Conservation (phyloP, 2,329 filamentous ascomycete species). For the Aspergillus sp. region DNA sequence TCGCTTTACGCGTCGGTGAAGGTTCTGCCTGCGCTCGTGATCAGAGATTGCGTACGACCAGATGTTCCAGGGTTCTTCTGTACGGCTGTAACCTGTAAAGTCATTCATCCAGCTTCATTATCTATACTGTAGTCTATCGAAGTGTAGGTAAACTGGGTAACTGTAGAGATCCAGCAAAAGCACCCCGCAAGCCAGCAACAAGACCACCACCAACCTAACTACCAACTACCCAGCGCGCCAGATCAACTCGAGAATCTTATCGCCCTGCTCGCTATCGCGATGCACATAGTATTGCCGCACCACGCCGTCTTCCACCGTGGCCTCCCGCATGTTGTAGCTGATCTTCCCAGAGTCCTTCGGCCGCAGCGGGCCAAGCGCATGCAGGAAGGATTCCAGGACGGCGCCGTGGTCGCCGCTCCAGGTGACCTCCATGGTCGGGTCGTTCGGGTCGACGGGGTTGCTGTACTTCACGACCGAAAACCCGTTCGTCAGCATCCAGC, state of each 20-base stretch:
- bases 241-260: slow-evolving; percentile 33
- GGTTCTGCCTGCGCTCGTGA: no score
- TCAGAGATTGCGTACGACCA: no score
- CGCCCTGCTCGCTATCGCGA: slow-evolving; percentile 30
- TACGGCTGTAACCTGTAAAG: no score
- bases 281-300: slow-evolving; percentile 50
- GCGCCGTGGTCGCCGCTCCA: slow-evolving; percentile 41
- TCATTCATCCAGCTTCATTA: no score
- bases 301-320: slow-evolving; percentile 33
- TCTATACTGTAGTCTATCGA: no score
- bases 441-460: slow-evolving; percentile 34
- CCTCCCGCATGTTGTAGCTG: slow-evolving; percentile 42
- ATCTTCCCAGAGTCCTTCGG: slow-evolving; percentile 40
- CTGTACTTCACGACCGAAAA: slow-evolving; percentile 48
- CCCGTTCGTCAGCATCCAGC: slow-evolving; percentile 49
- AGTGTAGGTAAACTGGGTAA: background rate
- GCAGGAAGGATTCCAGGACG: slow-evolving; percentile 38
- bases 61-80: no score
- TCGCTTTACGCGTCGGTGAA: no score
- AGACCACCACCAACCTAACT: background rate
- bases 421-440: slow-evolving; percentile 44
- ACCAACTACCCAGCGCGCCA: slow-evolving; percentile 19
- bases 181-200: slow-evolving; percentile 1
- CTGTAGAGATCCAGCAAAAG: background rate
- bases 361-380: slow-evolving; percentile 45